Evolutionary conservation across 1,139 yeast species (phyloP).

Genomic region (Lodderomyces pseudojiufengensis): DNA sequence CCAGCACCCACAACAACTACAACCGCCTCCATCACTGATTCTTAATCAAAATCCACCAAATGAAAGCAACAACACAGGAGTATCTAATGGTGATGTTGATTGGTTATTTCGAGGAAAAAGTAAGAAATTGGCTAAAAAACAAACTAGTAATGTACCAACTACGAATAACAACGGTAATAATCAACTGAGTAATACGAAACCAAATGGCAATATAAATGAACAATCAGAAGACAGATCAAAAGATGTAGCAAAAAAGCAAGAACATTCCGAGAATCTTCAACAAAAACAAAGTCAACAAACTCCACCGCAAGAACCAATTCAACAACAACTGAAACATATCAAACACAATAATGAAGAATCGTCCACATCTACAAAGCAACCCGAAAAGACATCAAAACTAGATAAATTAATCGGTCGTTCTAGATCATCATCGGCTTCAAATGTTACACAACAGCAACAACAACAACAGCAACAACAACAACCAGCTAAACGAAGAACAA

Average conservation of each 20-base stretch:
- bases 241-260: neutral
- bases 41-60: constrained; percentile 5
- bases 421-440: constrained; percentile 30
- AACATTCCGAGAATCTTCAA: constrained; percentile 2
- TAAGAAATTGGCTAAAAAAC: constrained; percentile 49
- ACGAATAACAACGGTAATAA: neutral
- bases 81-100: constrained; percentile 69
- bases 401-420: constrained; percentile 29
- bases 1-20: neutral
- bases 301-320: constrained; percentile 4
- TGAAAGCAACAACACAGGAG: constrained; percentile 43
- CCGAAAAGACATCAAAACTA: constrained; percentile 16
- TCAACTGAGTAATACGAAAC: neutral
- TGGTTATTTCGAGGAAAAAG: constrained; percentile 70
- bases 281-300: constrained; percentile 1
- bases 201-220: neutral
- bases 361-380: constrained; percentile 1
- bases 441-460: constrained; percentile 2
- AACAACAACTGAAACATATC: constrained; percentile 1
- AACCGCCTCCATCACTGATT: constrained; percentile 3
- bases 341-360: constrained; percentile 1
- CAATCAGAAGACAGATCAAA: neutral
- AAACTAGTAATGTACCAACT: constrained; percentile 16
- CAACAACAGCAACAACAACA: constrained; percentile 17
- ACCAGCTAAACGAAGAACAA: constrained; percentile 14